Percentiles rank a stretch among this genome's conserved stretches.
phyloP scores from a whole-genome alignment of 140 eudicot species.

The Oenanthe javanica region DNA sequence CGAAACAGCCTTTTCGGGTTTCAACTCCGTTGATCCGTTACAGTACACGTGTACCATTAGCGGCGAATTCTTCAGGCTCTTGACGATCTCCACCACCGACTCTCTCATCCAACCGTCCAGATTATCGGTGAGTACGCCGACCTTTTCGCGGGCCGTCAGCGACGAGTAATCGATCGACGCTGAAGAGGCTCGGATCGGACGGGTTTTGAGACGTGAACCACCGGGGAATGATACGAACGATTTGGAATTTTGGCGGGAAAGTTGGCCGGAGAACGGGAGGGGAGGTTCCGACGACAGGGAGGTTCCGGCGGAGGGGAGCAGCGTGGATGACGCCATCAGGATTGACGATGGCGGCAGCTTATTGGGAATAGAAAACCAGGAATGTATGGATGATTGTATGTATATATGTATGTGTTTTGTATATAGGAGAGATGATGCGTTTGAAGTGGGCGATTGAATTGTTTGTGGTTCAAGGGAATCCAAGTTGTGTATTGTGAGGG shows the following conservation, averaged over 20 bases:
- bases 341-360: not conserved
- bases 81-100: slow-evolving; percentile 56
- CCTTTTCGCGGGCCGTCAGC: not conserved
- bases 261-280: not conserved
- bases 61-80: slow-evolving; percentile 56
- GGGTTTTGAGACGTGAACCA: not conserved
- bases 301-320: not conserved
- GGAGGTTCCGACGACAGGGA: not conserved
- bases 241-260: not conserved
- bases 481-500: too few relatives aligned
- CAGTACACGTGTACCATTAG: slow-evolving; percentile 49
- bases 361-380: not conserved
- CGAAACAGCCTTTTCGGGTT: slow-evolving; percentile 34
- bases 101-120: slow-evolving; percentile 62
- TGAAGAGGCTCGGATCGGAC: not conserved
- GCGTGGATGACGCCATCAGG: not conserved
- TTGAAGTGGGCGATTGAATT: not conserved
- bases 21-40: slow-evolving; percentile 18
- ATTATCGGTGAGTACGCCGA: slow-evolving; percentile 21
- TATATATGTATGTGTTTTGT: not conserved
- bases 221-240: not conserved
- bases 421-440: too few relatives aligned
- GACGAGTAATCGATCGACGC: not conserved
- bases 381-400: not conserved
- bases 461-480: not conserved